Conservation (phyloP, 2,329 filamentous ascomycete genomes). For the Thielaviopsis punctulata region DNA sequence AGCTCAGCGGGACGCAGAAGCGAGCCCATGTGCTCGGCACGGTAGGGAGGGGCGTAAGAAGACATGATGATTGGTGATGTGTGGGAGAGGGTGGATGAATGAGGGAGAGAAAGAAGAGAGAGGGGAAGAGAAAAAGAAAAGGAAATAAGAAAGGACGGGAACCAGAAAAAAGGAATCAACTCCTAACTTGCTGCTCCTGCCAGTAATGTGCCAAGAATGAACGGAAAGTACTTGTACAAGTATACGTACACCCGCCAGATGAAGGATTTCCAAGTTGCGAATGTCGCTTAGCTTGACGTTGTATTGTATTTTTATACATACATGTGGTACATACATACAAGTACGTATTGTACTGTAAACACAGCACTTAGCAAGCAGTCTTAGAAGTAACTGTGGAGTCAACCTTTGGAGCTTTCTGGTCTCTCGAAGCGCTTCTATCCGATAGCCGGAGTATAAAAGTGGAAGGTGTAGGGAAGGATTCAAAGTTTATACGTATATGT, state of each 20-base stretch:
- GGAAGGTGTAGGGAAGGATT: neutral
- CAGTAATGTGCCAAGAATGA: neutral
- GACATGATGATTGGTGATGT: conserved; percentile 1
- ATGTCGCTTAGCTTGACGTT: too few species aligned
- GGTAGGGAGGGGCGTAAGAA: conserved; percentile 36
- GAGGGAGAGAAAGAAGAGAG: neutral
- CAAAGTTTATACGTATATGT: neutral
- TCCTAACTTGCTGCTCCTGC: too few species aligned
- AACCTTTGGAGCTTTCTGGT: too few species aligned
- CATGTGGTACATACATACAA: too few species aligned
- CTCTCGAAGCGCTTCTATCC: too few species aligned
- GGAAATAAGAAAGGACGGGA: neutral
- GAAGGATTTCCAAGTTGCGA: too few species aligned
- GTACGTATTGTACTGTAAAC: too few species aligned
- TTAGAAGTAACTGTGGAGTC: too few species aligned
- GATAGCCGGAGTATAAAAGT: neutral
- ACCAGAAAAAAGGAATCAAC: neutral
- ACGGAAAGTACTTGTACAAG: too few species aligned
- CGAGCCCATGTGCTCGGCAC: conserved; percentile 61
- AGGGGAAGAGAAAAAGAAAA: neutral
- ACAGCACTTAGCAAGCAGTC: too few species aligned
- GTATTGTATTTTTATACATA: too few species aligned
- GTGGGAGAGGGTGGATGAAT: neutral
- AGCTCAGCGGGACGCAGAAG: conserved; percentile 45
- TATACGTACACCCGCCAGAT: too few species aligned